phyloP scores from a whole-genome alignment of 106 monocot genomes.

The Phalaenopsis equestris region DNA sequence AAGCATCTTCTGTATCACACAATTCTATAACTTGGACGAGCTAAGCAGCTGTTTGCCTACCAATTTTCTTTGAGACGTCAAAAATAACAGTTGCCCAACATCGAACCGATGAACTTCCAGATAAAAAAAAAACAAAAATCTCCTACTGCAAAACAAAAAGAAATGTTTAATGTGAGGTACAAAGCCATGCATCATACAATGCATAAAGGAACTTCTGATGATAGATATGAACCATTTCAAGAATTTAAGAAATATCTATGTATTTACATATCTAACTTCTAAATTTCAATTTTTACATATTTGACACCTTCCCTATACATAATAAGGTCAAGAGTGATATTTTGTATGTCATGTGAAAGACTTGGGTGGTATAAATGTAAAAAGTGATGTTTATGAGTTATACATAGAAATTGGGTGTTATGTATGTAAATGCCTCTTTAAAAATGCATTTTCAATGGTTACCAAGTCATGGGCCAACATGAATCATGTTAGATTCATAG shows the following conservation, averaged over 20 bases:
- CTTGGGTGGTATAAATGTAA: too few species aligned
- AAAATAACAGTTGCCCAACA: background rate
- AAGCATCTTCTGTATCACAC: background rate
- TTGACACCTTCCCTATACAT: too few species aligned
- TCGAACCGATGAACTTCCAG: background rate
- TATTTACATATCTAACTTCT: too few species aligned
- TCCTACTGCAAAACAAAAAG: background rate
- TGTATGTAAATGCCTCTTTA: too few species aligned
- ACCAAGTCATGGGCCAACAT: background rate
- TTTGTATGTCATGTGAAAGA: too few species aligned
- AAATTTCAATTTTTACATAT: too few species aligned
- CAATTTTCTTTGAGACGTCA: background rate
- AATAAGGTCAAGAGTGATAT: too few species aligned
- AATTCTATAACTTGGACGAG: background rate
- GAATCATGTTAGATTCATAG: constrained; percentile 3
- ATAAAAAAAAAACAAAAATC: background rate
- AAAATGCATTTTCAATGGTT: background rate
- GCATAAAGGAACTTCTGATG: background rate
- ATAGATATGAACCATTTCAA: too few species aligned
- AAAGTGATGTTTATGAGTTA: too few species aligned
- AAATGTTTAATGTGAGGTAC: too few species aligned
- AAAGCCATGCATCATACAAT: too few species aligned
- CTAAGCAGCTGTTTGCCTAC: background rate
- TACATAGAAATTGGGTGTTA: too few species aligned
- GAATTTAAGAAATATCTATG: background rate